Evolutionary conservation across 23 red algal species (phyloP).

Genomic region (Gracilaria gracilis): DNA sequence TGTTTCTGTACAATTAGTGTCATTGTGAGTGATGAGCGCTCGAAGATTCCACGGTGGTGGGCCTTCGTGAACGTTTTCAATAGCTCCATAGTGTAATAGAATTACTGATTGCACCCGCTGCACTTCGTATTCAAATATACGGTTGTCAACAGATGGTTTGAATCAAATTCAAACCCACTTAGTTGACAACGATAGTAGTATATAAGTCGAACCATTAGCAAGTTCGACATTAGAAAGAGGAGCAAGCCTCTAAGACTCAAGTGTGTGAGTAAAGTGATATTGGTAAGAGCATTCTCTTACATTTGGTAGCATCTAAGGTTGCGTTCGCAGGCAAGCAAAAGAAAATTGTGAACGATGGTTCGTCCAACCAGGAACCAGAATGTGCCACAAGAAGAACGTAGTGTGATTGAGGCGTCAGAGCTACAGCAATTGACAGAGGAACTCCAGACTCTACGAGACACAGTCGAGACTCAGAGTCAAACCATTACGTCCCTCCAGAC

Average conservation of each 20-base stretch:
- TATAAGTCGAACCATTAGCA: background rate
- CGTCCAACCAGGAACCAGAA: too few species aligned
- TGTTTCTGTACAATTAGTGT: too few species aligned
- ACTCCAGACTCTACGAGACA: background rate
- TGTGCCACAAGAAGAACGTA: background rate
- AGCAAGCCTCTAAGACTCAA: background rate
- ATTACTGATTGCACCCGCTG: background rate
- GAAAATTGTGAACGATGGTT: too few species aligned
- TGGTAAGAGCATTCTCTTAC: constrained; percentile 9
- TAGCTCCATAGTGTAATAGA: too few species aligned
- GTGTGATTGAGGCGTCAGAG: too few species aligned
- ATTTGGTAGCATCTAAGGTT: background rate
- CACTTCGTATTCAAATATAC: background rate
- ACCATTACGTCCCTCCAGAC: too few species aligned
- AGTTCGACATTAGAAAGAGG: background rate
- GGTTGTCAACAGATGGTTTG: background rate
- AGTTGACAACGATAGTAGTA: background rate
- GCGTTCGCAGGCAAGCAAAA: too few species aligned
- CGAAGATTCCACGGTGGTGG: too few species aligned
- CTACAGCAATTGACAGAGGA: background rate
- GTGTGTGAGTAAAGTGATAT: background rate
- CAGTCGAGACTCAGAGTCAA: too few species aligned
- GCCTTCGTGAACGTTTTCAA: too few species aligned
- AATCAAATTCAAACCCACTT: background rate
- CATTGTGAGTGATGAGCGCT: too few species aligned